Percentiles rank a stretch among this genome's conserved stretches.
These are phyloP conservation scores for Aquilaria yunnanensis DNA, from an alignment of 345 rosid genomes.

Conservation along the genomic window DNA sequence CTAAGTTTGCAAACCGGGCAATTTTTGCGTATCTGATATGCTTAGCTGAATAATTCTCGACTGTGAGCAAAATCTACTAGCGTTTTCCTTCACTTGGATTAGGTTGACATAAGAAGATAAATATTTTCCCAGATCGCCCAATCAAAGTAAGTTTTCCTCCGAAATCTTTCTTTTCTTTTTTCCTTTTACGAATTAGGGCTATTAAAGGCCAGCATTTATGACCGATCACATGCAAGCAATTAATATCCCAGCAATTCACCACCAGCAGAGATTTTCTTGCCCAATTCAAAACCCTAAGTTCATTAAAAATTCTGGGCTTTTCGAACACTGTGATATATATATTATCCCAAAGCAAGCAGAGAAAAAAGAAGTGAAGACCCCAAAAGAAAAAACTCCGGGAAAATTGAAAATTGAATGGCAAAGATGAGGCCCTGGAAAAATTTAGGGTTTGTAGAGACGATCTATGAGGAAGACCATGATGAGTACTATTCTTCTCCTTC, in stretches of 20 bases:
- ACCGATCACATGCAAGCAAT: conserved; percentile 50
- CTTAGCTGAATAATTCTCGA: too few relatives aligned
- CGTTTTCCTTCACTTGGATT: background rate
- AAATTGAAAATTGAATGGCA: too few relatives aligned
- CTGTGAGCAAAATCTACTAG: too few relatives aligned
- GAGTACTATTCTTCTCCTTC: conserved; percentile 21
- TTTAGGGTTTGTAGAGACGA: conserved; percentile 69
- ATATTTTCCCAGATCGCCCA: conserved; percentile 3
- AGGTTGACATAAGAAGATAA: background rate
- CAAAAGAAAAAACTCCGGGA: too few relatives aligned
- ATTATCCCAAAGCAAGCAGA: background rate
- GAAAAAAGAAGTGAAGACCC: background rate
- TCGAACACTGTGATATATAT: background rate
- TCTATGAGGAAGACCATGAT: conserved; percentile 71
- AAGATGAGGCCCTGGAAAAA: conserved; percentile 53
- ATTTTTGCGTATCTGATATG: too few relatives aligned
- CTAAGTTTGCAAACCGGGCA: too few relatives aligned
- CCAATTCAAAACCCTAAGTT: conserved; percentile 16
- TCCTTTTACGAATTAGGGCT: background rate
- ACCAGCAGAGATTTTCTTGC: conserved; percentile 16
- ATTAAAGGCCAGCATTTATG: conserved; percentile 41
- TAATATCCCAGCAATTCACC: conserved; percentile 25
- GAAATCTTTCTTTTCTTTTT: too few relatives aligned
- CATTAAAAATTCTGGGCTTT: conserved; percentile 1
- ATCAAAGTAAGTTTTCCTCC: background rate